These are phyloP conservation scores for Lepidium aucheri DNA, from an alignment of 345 rosid species.

Conservation along the genomic window DNA sequence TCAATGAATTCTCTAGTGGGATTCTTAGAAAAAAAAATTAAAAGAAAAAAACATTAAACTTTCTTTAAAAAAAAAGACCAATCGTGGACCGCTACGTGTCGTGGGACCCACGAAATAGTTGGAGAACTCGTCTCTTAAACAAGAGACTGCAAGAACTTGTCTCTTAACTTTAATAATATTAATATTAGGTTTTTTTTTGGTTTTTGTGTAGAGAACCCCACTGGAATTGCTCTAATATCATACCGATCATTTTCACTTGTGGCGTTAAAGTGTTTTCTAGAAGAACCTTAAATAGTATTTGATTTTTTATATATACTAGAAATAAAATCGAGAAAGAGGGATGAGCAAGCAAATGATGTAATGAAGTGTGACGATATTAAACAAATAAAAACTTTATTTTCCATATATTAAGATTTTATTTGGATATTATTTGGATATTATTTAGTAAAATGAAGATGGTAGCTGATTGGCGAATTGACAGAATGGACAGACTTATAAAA, in stretches of 20 bases:
- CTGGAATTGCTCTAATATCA: no score
- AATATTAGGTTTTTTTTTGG: no score
- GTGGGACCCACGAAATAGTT: no score
- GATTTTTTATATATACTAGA: neutral
- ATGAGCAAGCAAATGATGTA: constrained; percentile 14
- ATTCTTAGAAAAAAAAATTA: no score
- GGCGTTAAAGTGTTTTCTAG: neutral
- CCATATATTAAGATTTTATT: neutral
- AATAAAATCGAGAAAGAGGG: constrained; percentile 1
- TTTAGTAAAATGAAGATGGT: neutral
- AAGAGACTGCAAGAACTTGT: no score
- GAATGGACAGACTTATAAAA: neutral
- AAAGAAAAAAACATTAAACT: no score
- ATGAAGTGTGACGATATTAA: neutral
- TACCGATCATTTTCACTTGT: neutral
- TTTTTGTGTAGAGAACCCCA: no score
- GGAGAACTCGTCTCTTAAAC: no score
- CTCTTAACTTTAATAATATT: no score
- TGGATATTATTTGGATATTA: neutral
- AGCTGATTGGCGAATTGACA: neutral
- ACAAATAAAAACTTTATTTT: neutral
- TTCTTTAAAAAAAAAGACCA: no score
- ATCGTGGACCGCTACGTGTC: no score
- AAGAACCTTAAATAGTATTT: neutral
- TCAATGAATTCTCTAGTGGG: no score